Evolutionary conservation across 306 rosid species (phyloP), one percentile per base, ranked within the genome.

Genomic region (Astragalus membranaceus): DNA sequence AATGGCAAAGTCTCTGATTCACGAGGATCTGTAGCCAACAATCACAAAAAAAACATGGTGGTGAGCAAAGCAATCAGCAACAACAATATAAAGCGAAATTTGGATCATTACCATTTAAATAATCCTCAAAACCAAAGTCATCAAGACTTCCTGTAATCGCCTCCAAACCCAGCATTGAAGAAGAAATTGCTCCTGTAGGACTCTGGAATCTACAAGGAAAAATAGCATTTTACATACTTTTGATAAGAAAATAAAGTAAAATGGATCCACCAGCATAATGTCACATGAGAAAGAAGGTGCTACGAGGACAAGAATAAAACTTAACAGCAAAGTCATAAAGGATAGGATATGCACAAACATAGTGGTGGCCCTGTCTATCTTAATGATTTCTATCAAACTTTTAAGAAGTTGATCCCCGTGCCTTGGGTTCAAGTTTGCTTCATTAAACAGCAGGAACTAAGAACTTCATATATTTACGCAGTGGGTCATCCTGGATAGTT

Each of bases 111-210:
- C 97, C 95, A 74, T 83, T 88, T 35, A 88, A 79, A 75, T 83
- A 91, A 74, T 91, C 95, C 74, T 83, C 95, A 81, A 86, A 85
- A 69, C 88, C 88, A 59, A 91, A 86, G 80, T 80, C 78, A 65
- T 84, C 89, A 78, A 91, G 77, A 57, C 65, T 79, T 79, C 97
- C 95, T 0, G 88, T 88, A 51, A 86, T 17, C 52, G 90, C 83
- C 74, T 91, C 97, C 74, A 91, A 83, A 65, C 97, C 97, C 65
- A 91, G 77, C 95, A 86, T 91, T 33, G 97, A 91, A 48, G 95
- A 91, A 50, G 88, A 80, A 58, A 91, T 88, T 71, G 86, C 73
- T n/a, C 92, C 92, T 8, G 89, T 83, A 74, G 95, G 95, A 76
- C 97, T 79, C 75, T 86, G 95, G 80, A 76, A 76, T 51, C 80